phyloP scores from a whole-genome alignment of 495 filamentous ascomycete species.

The Talaromyces thailandensis region DNA sequence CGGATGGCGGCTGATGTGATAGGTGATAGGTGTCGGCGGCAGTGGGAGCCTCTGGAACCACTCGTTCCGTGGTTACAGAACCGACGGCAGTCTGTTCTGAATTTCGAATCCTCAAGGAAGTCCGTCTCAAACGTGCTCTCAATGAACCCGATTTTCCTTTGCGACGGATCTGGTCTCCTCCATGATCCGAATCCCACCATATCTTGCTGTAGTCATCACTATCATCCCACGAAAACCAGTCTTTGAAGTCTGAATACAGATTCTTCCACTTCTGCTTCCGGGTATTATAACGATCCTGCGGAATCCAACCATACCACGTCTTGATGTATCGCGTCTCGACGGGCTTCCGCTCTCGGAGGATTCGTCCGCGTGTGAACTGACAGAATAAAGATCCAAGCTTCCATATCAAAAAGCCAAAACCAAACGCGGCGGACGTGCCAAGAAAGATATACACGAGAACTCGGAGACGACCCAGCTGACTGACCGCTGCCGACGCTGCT shows the following conservation, averaged over 20 bases:
- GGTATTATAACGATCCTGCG: conserved; percentile 21
- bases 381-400: conserved; percentile 30
- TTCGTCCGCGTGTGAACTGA: conserved; percentile 22
- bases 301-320: conserved; percentile 41
- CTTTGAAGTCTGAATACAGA: conserved; percentile 11
- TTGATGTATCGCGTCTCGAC: conserved; percentile 26
- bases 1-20: neutral
- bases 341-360: conserved; percentile 23
- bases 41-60: neutral
- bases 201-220: conserved; percentile 27
- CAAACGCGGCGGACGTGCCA: conserved; percentile 29
- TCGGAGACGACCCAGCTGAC: conserved; percentile 17
- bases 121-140: neutral
- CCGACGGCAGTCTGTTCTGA: neutral
- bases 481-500: neutral
- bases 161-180: conserved; percentile 10
- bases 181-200: conserved; percentile 33
- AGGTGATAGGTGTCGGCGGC: neutral
- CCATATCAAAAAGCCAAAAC: conserved; percentile 32
- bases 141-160: conserved; percentile 7
- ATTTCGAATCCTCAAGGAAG: neutral
- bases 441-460: conserved; percentile 28
- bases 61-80: neutral
- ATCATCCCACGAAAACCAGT: conserved; percentile 28
- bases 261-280: conserved; percentile 18